Percentiles rank a stretch among this genome's conserved stretches.
Conservation (phyloP, 768 basidiomycete genomes). For the Psilocybe subaeruginosa region DNA sequence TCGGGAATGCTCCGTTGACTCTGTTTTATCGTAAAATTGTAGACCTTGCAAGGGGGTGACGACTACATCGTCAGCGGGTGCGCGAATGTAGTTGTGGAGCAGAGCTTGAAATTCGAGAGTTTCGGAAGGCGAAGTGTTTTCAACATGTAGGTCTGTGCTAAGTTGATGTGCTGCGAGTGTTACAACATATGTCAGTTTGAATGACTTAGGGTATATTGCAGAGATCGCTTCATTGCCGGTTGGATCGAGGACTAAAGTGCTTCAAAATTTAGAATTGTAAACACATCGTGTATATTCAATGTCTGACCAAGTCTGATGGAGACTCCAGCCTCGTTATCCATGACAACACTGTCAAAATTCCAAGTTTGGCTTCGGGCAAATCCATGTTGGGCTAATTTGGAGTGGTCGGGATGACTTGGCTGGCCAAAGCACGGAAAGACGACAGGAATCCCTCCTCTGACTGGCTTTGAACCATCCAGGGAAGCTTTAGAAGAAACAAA, state of each 20-base stretch:
- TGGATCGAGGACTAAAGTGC: conserved; percentile 61
- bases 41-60: conserved; percentile 68
- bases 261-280: not conserved
- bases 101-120: conserved; percentile 88
- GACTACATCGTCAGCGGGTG: conserved; percentile 59
- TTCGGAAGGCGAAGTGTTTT: conserved; percentile 61
- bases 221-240: conserved; percentile 57
- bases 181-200: conserved; percentile 81
- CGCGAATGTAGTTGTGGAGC: conserved; percentile 87
- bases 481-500: conserved; percentile 83
- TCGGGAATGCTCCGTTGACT: conserved; percentile 52
- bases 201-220: conserved; percentile 61
- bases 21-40: conserved; percentile 83
- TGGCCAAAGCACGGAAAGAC: conserved; percentile 92
- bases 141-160: conserved; percentile 79
- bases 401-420: conserved; percentile 74
- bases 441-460: conserved; percentile 57
- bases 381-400: conserved; percentile 81
- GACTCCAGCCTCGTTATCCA: conserved; percentile 72
- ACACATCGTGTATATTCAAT: not conserved
- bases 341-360: conserved; percentile 64
- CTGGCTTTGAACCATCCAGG: conserved; percentile 80
- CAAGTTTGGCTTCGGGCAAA: conserved; percentile 84
- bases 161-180: conserved; percentile 76
- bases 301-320: conserved; percentile 78